These are phyloP conservation scores for Ramularia collo-cygni DNA, from an alignment of 2,329 filamentous ascomycete genomes.

Conservation along the genomic window DNA sequence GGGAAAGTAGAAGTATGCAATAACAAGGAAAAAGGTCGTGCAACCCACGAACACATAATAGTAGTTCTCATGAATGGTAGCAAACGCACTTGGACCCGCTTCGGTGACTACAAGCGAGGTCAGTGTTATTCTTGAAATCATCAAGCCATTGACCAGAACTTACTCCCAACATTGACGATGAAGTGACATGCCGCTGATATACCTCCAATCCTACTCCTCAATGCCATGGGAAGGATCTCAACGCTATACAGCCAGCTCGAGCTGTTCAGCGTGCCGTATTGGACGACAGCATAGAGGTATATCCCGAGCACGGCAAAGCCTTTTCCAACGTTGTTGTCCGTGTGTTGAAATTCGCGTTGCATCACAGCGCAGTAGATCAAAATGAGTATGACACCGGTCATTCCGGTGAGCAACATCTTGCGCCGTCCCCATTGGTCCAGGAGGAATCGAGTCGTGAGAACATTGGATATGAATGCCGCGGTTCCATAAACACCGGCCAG, in stretches of 20 bases:
- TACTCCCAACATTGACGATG: constrained; percentile 31
- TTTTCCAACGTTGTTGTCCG: constrained; percentile 49
- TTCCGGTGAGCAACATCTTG: constrained; percentile 51
- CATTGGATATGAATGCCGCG: constrained; percentile 45
- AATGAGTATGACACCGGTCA: constrained; percentile 47
- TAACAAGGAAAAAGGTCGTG: constrained; percentile 44
- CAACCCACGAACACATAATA: constrained; percentile 55
- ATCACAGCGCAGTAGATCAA: constrained; percentile 55
- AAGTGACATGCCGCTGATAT: constrained; percentile 46
- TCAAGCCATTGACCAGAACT: constrained; percentile 1
- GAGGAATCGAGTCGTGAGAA: constrained; percentile 46
- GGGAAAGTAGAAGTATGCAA: constrained; percentile 51
- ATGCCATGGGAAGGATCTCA: constrained; percentile 47
- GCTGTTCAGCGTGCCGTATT: constrained; percentile 29
- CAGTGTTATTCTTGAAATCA: background rate
- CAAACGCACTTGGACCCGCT: constrained; percentile 48
- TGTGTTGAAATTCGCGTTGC: constrained; percentile 51
- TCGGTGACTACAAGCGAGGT: constrained; percentile 19
- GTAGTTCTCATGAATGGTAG: constrained; percentile 53
- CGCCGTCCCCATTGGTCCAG: constrained; percentile 54
- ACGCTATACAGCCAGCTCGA: constrained; percentile 41
- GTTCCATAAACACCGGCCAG: constrained; percentile 51
- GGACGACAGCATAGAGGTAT: constrained; percentile 51
- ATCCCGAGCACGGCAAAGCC: constrained; percentile 55
- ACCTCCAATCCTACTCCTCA: constrained; percentile 51